These are phyloP conservation scores for Leishmania martiniquensis DNA, from an alignment of 208 protist species.

Conservation along the genomic window DNA sequence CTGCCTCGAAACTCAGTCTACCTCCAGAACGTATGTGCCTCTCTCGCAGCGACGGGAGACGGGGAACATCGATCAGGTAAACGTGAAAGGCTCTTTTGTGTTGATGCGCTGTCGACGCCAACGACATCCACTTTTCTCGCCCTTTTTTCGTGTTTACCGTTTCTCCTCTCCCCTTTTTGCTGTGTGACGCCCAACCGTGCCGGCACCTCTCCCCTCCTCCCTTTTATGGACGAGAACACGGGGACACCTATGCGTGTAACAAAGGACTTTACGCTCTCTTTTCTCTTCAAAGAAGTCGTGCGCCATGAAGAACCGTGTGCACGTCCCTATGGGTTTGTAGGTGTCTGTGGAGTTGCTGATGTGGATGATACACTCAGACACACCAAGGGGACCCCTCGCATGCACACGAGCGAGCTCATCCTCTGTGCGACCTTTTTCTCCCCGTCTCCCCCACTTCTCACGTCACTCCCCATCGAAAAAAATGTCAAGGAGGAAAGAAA, in stretches of 20 bases:
- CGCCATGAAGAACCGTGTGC: conserved; percentile 1
- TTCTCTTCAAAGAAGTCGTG: background rate
- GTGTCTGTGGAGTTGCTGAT: background rate
- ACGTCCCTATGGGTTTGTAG: conserved; percentile 1
- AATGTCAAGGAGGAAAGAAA: background rate
- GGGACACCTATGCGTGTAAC: background rate
- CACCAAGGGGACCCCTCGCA: background rate
- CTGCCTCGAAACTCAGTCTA: background rate
- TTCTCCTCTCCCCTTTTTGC: conserved; percentile 3
- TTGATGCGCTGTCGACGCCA: background rate
- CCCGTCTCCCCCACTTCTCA: conserved; percentile 1
- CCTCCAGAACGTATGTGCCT: background rate
- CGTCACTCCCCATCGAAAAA: no score
- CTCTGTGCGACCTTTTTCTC: conserved; percentile 8
- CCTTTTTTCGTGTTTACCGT: conserved; percentile 7
- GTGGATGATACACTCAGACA: conserved; percentile 1
- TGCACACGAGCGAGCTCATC: background rate
- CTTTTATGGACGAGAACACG: background rate
- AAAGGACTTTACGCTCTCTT: conserved; percentile 1
- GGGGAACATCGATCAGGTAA: background rate
- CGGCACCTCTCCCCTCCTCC: background rate
- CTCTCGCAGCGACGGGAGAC: background rate
- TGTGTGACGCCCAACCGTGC: background rate
- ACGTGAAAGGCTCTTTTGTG: background rate
- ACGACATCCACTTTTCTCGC: conserved; percentile 2